Conservation (phyloP, 768 basidiomycete genomes). For the Tulasnella sp. region DNA sequence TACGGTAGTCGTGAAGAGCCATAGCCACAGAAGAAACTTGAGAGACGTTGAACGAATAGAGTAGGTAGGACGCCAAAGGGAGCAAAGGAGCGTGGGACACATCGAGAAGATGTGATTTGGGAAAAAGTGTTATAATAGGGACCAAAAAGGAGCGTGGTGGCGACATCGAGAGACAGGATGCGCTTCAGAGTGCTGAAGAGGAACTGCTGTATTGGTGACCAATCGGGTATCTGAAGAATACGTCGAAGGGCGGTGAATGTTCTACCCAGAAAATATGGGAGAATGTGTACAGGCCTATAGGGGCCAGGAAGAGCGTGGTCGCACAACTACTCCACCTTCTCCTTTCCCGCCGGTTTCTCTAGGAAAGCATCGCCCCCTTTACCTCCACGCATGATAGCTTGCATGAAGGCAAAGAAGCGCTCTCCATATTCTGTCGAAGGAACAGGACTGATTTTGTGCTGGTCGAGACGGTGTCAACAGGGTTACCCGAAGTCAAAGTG, state of each 20-base stretch:
- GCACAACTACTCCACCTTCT: background rate
- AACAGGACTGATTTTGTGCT: constrained; percentile 95
- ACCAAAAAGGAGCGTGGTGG: constrained; percentile 8
- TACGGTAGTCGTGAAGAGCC: no score
- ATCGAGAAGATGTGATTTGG: background rate
- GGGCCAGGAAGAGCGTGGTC: no score
- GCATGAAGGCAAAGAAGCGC: constrained; percentile 80
- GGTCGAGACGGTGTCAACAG: constrained; percentile 16
- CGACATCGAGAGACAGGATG: constrained; percentile 6
- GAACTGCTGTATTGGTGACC: no score
- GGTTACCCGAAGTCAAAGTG: background rate
- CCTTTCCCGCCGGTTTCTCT: constrained; percentile 11
- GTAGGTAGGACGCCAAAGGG: no score
- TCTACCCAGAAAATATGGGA: background rate
- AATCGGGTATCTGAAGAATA: background rate
- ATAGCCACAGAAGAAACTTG: no score
- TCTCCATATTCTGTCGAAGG: constrained; percentile 77
- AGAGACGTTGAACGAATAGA: no score
- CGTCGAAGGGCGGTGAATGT: background rate
- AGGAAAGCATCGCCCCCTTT: constrained; percentile 47
- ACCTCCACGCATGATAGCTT: constrained; percentile 72
- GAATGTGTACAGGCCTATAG: background rate
- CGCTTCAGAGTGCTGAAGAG: background rate
- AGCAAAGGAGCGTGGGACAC: no score
- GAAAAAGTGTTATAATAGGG: constrained; percentile 7